A percentile compares a stretch with the other conserved stretches of the same genome.
phyloP scores from a whole-genome alignment of 2,329 filamentous ascomycete species.

The Aschersonia sp. region DNA sequence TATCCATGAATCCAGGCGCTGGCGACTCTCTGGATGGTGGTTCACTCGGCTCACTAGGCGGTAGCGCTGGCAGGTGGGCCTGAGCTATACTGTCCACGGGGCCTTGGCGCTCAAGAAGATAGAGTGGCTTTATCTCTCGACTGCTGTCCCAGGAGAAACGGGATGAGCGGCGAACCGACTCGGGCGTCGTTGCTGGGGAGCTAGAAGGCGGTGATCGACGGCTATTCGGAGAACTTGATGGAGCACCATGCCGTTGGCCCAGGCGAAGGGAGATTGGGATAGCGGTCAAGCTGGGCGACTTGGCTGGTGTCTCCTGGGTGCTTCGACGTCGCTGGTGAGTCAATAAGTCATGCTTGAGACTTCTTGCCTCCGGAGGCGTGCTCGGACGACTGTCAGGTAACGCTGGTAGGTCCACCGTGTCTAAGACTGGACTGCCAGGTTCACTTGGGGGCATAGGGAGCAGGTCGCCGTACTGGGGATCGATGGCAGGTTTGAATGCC shows the following conservation, averaged over 20 bases:
- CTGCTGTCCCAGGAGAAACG: constrained; percentile 48
- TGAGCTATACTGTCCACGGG: constrained; percentile 16
- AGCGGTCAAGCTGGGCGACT: constrained; percentile 41
- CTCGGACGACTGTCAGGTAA: constrained; percentile 47
- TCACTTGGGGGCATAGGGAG: constrained; percentile 48
- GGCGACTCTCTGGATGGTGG: constrained; percentile 18
- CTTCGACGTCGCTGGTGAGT: constrained; percentile 34
- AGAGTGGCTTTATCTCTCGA: constrained; percentile 66
- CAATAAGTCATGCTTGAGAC: constrained; percentile 21
- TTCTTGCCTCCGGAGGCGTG: constrained; percentile 35
- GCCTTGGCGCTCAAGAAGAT: constrained; percentile 52
- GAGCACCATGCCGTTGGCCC: constrained; percentile 23
- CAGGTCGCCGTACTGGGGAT: constrained; percentile 50
- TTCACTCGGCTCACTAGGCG: constrained; percentile 21
- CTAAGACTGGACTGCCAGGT: constrained; percentile 30
- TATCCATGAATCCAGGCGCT: constrained; percentile 14
- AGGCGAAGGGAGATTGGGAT: constrained; percentile 42
- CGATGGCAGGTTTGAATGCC: constrained; percentile 48
- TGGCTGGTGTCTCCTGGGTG: constrained; percentile 28
- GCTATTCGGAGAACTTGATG: constrained; percentile 25
- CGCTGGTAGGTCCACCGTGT: constrained; percentile 28
- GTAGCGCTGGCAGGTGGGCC: constrained; percentile 32
- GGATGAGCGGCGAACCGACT: constrained; percentile 22
- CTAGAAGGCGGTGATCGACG: constrained; percentile 23
- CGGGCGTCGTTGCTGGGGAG: constrained; percentile 18